Conservation (phyloP, 768 basidiomycete genomes). For the Fistulinella prunicolor region DNA sequence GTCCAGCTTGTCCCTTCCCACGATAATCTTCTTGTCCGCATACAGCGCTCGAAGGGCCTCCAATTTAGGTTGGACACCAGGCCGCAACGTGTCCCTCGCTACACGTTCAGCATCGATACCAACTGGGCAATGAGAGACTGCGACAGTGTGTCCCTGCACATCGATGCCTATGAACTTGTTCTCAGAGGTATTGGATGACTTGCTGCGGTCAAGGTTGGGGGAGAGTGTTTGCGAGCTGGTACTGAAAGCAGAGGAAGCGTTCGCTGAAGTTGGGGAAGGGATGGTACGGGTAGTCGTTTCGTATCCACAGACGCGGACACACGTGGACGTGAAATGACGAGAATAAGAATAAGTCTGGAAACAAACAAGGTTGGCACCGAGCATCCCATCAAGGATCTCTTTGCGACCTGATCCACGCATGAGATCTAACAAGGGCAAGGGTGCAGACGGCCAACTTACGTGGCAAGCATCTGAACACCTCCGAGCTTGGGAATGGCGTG, state of each 20-base stretch:
- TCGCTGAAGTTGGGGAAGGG: not conserved
- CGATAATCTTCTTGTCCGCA: conserved; percentile 97
- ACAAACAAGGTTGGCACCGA: conserved; percentile 92
- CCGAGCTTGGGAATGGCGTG: conserved; percentile 95
- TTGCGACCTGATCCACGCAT: conserved; percentile 57
- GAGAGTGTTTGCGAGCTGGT: not conserved
- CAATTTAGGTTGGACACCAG: conserved; percentile 88
- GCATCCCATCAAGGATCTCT: conserved; percentile 96
- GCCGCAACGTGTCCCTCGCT: conserved; percentile 72
- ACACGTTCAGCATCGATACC: conserved; percentile 94
- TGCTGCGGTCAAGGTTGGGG: conserved; percentile 7
- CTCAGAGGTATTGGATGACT: not conserved
- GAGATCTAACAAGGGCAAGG: not conserved
- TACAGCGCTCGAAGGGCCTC: conserved; percentile 81
- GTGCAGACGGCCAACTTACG: conserved; percentile 45
- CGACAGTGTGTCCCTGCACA: conserved; percentile 78
- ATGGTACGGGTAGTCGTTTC: conserved; percentile 54
- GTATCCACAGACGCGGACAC: conserved; percentile 94
- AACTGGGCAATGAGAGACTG: conserved; percentile 89
- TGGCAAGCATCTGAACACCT: conserved; percentile 92
- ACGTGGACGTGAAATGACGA: conserved; percentile 91
- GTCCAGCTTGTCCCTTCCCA: conserved; percentile 95
- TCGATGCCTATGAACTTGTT: conserved; percentile 56
- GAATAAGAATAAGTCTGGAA: conserved; percentile 98
- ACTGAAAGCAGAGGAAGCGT: conserved; percentile 6